Percentiles rank a stretch among this genome's conserved stretches.
phyloP scores from a whole-genome alignment of 768 basidiomycete species.

The Lactarius vividus region DNA sequence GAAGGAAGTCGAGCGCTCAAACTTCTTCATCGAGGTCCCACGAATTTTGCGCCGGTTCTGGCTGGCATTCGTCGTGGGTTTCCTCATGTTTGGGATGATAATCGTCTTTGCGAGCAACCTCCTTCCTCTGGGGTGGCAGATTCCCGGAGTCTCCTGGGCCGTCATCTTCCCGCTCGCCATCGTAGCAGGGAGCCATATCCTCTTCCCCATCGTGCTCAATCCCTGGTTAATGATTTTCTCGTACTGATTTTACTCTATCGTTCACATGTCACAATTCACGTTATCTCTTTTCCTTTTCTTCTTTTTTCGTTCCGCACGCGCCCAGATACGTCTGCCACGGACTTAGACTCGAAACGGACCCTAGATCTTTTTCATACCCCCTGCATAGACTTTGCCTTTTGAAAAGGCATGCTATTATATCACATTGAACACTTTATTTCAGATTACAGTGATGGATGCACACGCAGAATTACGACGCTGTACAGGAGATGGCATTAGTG shows the following conservation, averaged over 20 bases:
- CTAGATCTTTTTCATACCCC: neutral
- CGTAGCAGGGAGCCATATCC: constrained; percentile 61
- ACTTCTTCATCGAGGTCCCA: constrained; percentile 90
- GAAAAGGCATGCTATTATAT: neutral
- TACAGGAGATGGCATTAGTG: neutral
- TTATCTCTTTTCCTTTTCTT: neutral
- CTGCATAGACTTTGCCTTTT: neutral
- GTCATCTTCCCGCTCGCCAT: constrained; percentile 72
- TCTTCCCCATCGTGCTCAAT: constrained; percentile 84
- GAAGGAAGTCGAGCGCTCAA: constrained; percentile 85
- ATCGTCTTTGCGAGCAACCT: constrained; percentile 52
- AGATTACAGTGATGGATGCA: neutral
- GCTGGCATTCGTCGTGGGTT: constrained; percentile 55
- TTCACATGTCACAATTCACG: neutral
- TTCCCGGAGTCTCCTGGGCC: constrained; percentile 65
- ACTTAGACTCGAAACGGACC: neutral
- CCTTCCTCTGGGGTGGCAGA: constrained; percentile 62
- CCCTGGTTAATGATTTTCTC: constrained; percentile 89
- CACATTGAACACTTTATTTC: neutral
- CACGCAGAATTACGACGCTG: neutral
- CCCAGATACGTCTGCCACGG: neutral
- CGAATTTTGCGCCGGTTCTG: constrained; percentile 80
- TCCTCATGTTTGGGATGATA: constrained; percentile 51
- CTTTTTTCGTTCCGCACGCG: no score
- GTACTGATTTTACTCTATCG: constrained; percentile 34